Base-by-base conservation (phyloP, 148 eudicot species). In the Chenopodium album region DNA sequence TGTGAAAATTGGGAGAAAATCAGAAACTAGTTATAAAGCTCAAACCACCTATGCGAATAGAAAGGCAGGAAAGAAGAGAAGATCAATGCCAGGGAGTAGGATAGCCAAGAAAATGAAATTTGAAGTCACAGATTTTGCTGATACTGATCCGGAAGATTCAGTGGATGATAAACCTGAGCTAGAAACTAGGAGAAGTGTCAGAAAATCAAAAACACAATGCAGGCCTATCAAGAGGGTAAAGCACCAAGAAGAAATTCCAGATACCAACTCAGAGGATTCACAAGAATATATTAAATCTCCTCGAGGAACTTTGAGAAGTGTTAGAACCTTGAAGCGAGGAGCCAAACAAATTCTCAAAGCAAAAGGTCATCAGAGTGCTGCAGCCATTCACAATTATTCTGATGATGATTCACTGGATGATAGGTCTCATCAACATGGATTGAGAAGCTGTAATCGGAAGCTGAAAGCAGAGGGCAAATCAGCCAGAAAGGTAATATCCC, bases 41-140 rank as follows among this genome's bases (percentile, higher is more conserved):
- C 86, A 80, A 75, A 78, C 81, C 11, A 67, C 84, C 22, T 76
- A 87, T 80, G 34, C 72, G 16, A 75, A 80, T 77, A 78, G 87
- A 67, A 91, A 77, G 86, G 60, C 75, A 41, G 79, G 80, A 46
- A 90, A 85, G 79, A 93, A 92, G 85, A 92, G 97, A 84, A 95
- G 88, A 84, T 80, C 73, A 71, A 81, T 77, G 11, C 70, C 80
- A 32, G 87, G 83, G 80, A 80, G 47, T 65, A 82, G 82, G 71
- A 59, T 81, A 47, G 77, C 23, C 13, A 73, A 77, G 84, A 88
- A 87, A 80, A 83, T 86, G 77, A 90, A 90, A 81, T 79, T 76
- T 73, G 82, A 64, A 9, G 87, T 82, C 73, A 52, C 56, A 6
- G 89, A 87, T 71, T 85, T 81, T 54, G 64, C 73, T 14, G 82